Base-by-base conservation (phyloP, 2,329 filamentous ascomycete species). In the Neurospora sp. region DNA sequence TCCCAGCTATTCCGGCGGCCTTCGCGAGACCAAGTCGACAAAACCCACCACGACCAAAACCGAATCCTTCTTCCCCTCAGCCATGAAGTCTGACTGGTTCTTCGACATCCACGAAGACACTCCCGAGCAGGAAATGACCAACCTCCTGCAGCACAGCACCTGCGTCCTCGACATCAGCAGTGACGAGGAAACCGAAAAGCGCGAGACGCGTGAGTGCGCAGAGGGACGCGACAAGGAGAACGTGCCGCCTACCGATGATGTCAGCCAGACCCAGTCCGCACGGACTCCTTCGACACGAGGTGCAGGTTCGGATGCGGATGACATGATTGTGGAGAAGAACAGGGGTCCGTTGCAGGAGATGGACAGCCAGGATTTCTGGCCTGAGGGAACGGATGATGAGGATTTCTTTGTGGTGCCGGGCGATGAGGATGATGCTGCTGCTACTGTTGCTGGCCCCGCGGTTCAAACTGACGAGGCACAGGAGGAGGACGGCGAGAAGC, bases 51-150 rank as follows among this genome's bases (percentile, higher is more conserved):
- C 78, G 68, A 77, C 76, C 73, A 75, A 76, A 69, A 67, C 76
- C 70, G 75, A 78, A 67, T 71, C 77, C 78, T 77, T 86, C 42
- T 73, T 80, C 58, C 82, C 83, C 71, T 77, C 83, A 28, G 83
- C 86, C 68, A 79, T 85, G 75, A 87, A 91, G 77, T 85, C 88
- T 40, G 85, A 85, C 70, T 97, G 93, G 94, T 91, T 91, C 83
- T 98, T 99, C 78, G 91, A 95, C 71, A 98, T 99, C 76, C 90
- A 97, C 78, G 93, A 97, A 78, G 95, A 99, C 79, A 93, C 92
- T 0, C 88, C 91, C 8, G 92, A 97, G 78, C 92, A 97, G 78
- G 91, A 97, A 78, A 92, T 96, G 80, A 93, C 93, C 76, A 97
- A 97, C 76, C 83, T 97, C 46, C 92, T 98, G 82, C 92, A 97